A percentile compares a stretch with the other conserved stretches of the same genome.
Evolutionary conservation across 2,329 filamentous ascomycete genomes (phyloP).

Genomic region (Neofusicoccum umdonicola): DNA sequence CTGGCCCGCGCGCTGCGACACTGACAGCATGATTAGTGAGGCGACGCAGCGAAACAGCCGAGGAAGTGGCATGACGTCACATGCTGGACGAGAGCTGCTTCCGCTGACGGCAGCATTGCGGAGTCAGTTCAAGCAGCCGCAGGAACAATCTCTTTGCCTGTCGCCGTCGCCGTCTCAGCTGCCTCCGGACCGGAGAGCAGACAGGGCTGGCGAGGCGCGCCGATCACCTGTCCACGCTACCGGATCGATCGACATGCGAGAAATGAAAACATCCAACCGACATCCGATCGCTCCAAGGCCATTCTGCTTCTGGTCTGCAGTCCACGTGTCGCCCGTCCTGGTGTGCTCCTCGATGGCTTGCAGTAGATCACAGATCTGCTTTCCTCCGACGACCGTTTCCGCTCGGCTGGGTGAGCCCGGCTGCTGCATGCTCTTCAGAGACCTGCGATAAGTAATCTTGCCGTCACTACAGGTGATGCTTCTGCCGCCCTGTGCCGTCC

Average conservation of each 20-base stretch:
- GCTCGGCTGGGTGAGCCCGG: not conserved
- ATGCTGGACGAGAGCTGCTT: not conserved
- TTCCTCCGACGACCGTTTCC: not conserved
- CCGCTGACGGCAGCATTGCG: no score
- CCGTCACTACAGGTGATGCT: no score
- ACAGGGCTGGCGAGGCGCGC: not conserved
- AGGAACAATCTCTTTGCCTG: not conserved
- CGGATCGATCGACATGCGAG: not conserved
- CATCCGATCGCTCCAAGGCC: not conserved
- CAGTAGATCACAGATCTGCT: not conserved
- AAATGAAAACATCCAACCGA: conserved; percentile 2
- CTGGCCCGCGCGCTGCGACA: not conserved
- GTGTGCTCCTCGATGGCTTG: not conserved
- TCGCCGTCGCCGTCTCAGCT: not conserved
- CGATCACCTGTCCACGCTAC: not conserved
- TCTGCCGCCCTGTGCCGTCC: no score
- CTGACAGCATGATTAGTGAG: not conserved
- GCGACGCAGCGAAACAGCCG: not conserved
- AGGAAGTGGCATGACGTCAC: not conserved
- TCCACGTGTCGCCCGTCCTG: not conserved
- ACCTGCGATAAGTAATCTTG: no score
- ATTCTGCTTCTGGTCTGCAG: not conserved
- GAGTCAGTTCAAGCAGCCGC: no score
- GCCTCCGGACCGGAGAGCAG: not conserved
- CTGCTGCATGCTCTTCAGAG: no score